phyloP scores from a whole-genome alignment of 805 yeast species.

The Barnettozyma sucrosica region DNA sequence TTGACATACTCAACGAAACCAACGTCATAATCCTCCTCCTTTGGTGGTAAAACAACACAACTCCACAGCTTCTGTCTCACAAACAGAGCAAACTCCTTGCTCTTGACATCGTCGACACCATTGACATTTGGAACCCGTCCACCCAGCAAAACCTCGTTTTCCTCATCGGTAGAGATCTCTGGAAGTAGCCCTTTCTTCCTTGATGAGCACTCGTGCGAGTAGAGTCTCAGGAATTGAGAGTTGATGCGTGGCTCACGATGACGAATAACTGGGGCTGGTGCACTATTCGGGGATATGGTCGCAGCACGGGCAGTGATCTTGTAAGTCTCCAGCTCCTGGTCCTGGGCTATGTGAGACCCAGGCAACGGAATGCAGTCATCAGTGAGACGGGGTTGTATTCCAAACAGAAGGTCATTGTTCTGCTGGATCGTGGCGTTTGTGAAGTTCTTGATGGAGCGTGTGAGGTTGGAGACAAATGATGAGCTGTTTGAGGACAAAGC shows the following conservation, averaged over 20 bases:
- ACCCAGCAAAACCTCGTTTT: constrained; percentile 13
- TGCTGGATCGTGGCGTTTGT: constrained; percentile 14
- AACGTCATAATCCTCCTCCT: constrained; percentile 27
- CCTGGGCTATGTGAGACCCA: constrained; percentile 2
- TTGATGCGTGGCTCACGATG: constrained; percentile 47
- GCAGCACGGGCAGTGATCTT: constrained; percentile 18
- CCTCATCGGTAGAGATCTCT: constrained; percentile 30
- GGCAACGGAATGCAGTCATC: constrained; percentile 21
- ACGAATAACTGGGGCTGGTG: constrained; percentile 11
- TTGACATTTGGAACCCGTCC: constrained; percentile 1
- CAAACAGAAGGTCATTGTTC: constrained; percentile 21
- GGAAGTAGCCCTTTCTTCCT: constrained; percentile 30
- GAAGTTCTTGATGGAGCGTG: constrained; percentile 17
- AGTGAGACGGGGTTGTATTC: constrained; percentile 24
- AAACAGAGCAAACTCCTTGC: constrained; percentile 34
- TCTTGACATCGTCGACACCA: constrained; percentile 11
- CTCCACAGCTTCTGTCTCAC: constrained; percentile 50
- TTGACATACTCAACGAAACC: constrained; percentile 5
- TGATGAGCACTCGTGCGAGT: constrained; percentile 43
- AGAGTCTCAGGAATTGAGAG: constrained; percentile 41
- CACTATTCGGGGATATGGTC: constrained; percentile 6
- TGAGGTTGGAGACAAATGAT: constrained; percentile 22
- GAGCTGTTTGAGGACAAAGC: neutral
- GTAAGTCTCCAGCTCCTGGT: constrained; percentile 24
- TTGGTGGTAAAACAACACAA: constrained; percentile 46